Percentiles rank a stretch among this genome's conserved stretches.
Evolutionary conservation across 106 monocot genomes (phyloP).

Genomic region (Amphibolis antarctica): DNA sequence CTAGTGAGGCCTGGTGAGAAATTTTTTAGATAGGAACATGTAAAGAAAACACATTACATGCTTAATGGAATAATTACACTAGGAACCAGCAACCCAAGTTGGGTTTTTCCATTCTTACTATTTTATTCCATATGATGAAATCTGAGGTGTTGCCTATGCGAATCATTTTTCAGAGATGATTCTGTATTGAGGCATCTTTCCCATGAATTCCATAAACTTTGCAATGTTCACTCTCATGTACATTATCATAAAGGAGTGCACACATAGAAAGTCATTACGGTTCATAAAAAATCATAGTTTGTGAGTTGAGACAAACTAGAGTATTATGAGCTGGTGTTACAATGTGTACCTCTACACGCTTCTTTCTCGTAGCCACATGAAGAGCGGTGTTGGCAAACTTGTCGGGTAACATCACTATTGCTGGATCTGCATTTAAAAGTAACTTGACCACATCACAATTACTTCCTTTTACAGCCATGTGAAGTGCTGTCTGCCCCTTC

Average conservation of each 20-base stretch:
- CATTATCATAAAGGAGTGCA: neutral
- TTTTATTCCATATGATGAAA: too few species aligned
- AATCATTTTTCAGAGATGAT: too few species aligned
- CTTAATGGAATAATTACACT: too few species aligned
- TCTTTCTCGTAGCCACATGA: conserved; percentile 66
- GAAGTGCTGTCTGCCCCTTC: conserved; percentile 81
- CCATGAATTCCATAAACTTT: too few species aligned
- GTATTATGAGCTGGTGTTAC: neutral
- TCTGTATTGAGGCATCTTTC: too few species aligned
- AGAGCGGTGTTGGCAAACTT: conserved; percentile 20
- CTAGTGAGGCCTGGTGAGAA: too few species aligned
- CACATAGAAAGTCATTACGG: neutral
- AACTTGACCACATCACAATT: conserved; percentile 49
- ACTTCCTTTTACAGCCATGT: conserved; percentile 84
- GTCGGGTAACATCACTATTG: conserved; percentile 25
- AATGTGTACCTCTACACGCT: conserved; percentile 15
- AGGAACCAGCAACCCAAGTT: too few species aligned
- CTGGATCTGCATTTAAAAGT: conserved; percentile 29
- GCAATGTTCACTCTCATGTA: too few species aligned
- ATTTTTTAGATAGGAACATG: too few species aligned
- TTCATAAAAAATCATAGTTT: neutral
- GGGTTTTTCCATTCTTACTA: too few species aligned
- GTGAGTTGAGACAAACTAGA: neutral
- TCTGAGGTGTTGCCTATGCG: too few species aligned
- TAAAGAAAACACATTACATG: too few species aligned